Percentiles rank a stretch among this genome's conserved stretches.
Evolutionary conservation across 768 basidiomycete species (phyloP).

Genomic region (Cyclocybe cylindracea): DNA sequence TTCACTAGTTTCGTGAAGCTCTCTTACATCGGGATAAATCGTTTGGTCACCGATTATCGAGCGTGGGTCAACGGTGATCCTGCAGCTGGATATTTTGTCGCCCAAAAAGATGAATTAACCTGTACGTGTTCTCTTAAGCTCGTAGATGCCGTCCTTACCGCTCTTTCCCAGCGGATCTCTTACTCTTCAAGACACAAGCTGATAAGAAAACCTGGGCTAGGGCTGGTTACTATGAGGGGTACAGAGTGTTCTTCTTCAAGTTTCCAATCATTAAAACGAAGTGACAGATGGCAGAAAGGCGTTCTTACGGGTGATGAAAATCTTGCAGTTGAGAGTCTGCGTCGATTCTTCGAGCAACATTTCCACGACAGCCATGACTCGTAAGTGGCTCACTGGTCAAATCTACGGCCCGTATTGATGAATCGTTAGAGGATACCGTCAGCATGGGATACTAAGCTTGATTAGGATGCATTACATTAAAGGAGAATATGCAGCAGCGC

Average conservation of each 20-base stretch:
- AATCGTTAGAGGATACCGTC: slow-evolving; percentile 64
- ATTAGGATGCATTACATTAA: slow-evolving; percentile 77
- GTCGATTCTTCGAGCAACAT: slow-evolving; percentile 83
- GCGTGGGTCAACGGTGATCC: slow-evolving; percentile 57
- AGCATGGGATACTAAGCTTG: slow-evolving; percentile 77
- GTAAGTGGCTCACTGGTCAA: slow-evolving; percentile 41
- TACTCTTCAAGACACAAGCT: slow-evolving; percentile 62
- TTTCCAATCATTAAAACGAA: not conserved
- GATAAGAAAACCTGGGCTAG: slow-evolving; percentile 72
- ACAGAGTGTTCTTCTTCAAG: slow-evolving; percentile 19
- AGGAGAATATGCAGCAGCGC: slow-evolving; percentile 66
- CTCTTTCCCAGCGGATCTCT: slow-evolving; percentile 37
- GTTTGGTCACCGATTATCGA: slow-evolving; percentile 66
- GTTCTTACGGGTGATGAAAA: slow-evolving; percentile 69
- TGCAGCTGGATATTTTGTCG: slow-evolving; percentile 47
- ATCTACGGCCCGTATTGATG: not conserved
- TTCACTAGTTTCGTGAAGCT: slow-evolving; percentile 75
- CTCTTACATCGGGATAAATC: slow-evolving; percentile 70
- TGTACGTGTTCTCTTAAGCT: slow-evolving; percentile 12
- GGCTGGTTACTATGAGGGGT: slow-evolving; percentile 61
- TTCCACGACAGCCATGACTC: slow-evolving; percentile 82
- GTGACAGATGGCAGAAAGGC: slow-evolving; percentile 65
- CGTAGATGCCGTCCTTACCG: not conserved
- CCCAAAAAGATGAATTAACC: slow-evolving; percentile 55
- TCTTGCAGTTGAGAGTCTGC: slow-evolving; percentile 66